phyloP scores from a whole-genome alignment of 148 eudicot species.

The Polygonum aviculare region DNA sequence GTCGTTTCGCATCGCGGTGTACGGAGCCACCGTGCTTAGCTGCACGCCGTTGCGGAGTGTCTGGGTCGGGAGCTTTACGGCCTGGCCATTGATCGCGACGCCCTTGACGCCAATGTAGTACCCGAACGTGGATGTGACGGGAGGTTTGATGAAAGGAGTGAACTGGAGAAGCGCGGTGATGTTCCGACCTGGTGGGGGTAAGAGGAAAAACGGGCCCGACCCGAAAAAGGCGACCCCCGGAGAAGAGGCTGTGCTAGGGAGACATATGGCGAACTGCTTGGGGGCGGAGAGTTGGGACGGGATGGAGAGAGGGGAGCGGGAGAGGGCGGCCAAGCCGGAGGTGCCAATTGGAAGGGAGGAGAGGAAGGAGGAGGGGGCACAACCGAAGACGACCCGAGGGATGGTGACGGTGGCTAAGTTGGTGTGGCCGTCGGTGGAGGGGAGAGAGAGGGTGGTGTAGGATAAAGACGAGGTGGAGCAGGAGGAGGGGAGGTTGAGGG shows the following conservation, averaged over 20 bases:
- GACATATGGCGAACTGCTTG: slow-evolving; percentile 30
- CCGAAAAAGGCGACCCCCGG: slow-evolving; percentile 47
- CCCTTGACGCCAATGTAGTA: slow-evolving; percentile 25
- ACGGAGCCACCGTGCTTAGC: slow-evolving; percentile 21
- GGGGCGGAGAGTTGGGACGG: slow-evolving; percentile 21
- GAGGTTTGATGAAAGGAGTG: slow-evolving; percentile 30
- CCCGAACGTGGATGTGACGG: slow-evolving; percentile 13
- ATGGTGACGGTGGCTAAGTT: slow-evolving; percentile 16
- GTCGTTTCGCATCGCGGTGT: slow-evolving; percentile 2
- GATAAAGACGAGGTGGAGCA: slow-evolving; percentile 22
- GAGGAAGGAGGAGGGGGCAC: slow-evolving; percentile 25
- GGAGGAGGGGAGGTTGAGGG: slow-evolving; percentile 24
- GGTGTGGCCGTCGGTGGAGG: slow-evolving; percentile 23
- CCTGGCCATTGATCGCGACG: slow-evolving; percentile 9
- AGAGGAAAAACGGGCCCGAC: slow-evolving; percentile 28
- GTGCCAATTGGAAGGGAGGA: slow-evolving; percentile 22
- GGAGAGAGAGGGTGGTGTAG: slow-evolving; percentile 15
- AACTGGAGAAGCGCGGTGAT: slow-evolving; percentile 21
- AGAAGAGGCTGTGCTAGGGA: slow-evolving; percentile 13
- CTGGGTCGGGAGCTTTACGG: slow-evolving; percentile 7
- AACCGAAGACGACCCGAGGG: slow-evolving; percentile 17
- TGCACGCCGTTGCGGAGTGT: slow-evolving; percentile 19
- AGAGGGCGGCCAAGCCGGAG: slow-evolving; percentile 31
- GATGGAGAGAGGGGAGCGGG: slow-evolving; percentile 26
- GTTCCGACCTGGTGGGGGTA: slow-evolving; percentile 33